phyloP scores from a whole-genome alignment of 148 eudicot genomes.

The Nyssa sinensis region DNA sequence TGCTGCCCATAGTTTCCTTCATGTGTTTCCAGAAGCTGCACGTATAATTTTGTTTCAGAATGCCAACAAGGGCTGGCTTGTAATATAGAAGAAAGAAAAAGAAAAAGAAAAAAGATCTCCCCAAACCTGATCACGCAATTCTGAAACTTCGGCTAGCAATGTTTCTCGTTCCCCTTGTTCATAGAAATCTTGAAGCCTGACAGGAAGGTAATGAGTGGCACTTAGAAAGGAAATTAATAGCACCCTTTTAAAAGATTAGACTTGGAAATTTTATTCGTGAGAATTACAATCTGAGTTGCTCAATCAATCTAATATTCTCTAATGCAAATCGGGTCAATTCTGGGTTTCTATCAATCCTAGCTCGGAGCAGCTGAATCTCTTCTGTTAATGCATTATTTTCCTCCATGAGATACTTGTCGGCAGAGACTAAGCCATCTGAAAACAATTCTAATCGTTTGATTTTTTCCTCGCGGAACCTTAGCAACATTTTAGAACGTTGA shows the following conservation, averaged over 20 bases:
- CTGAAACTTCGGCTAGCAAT: conserved; percentile 38
- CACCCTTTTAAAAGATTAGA: neutral
- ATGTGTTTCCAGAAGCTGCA: conserved; percentile 30
- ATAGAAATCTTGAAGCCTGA: conserved; percentile 35
- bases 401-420: conserved; percentile 33
- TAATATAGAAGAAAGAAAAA: neutral
- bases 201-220: neutral
- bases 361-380: conserved; percentile 40
- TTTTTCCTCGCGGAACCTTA: conserved; percentile 34
- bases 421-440: conserved; percentile 29
- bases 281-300: conserved; percentile 32
- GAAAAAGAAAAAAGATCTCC: neutral
- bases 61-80: neutral
- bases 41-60: neutral
- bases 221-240: neutral
- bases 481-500: conserved; percentile 30
- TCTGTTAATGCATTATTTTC: conserved; percentile 37
- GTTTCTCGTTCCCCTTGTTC: conserved; percentile 42
- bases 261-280: neutral
- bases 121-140: conserved; percentile 40
- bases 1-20: conserved; percentile 21
- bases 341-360: conserved; percentile 30
- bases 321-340: conserved; percentile 30
- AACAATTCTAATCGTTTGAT: conserved; percentile 31
- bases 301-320: conserved; percentile 31